These are phyloP conservation scores for Inga leiocalycina DNA, from an alignment of 306 rosid genomes.

Conservation along the genomic window DNA sequence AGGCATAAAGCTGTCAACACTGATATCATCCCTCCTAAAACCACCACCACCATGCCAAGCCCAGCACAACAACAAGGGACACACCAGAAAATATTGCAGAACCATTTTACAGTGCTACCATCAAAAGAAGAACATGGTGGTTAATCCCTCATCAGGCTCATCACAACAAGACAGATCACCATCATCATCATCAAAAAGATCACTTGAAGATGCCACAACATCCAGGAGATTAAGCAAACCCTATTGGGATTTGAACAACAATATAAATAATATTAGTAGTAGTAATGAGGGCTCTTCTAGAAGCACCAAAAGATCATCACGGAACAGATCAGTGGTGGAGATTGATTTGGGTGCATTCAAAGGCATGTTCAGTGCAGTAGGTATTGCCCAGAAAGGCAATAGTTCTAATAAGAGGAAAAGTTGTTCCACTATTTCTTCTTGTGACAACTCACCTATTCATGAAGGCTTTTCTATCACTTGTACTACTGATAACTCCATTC, in stretches of 20 bases:
- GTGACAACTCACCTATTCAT: slow-evolving; percentile 53
- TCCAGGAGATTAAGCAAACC: neutral
- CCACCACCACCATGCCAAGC: slow-evolving; percentile 17
- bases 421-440: slow-evolving; percentile 40
- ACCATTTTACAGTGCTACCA: slow-evolving; percentile 34
- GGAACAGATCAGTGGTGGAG: slow-evolving; percentile 30
- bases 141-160: slow-evolving; percentile 26
- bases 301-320: slow-evolving; percentile 28
- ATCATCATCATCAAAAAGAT: neutral
- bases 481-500: slow-evolving; percentile 45
- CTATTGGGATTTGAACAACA: slow-evolving; percentile 26
- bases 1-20: slow-evolving; percentile 44
- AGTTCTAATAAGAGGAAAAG: slow-evolving; percentile 42
- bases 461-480: slow-evolving; percentile 33
- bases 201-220: neutral
- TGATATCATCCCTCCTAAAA: slow-evolving; percentile 45
- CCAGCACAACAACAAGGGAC: neutral
- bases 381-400: slow-evolving; percentile 26
- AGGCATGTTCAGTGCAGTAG: slow-evolving; percentile 48
- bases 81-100: slow-evolving; percentile 28
- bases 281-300: neutral
- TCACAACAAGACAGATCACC: neutral
- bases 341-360: slow-evolving; percentile 47
- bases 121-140: slow-evolving; percentile 17
- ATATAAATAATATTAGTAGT: neutral